Evolutionary conservation across 805 yeast species (phyloP).

Genomic region (Soucietia sequanensis): DNA sequence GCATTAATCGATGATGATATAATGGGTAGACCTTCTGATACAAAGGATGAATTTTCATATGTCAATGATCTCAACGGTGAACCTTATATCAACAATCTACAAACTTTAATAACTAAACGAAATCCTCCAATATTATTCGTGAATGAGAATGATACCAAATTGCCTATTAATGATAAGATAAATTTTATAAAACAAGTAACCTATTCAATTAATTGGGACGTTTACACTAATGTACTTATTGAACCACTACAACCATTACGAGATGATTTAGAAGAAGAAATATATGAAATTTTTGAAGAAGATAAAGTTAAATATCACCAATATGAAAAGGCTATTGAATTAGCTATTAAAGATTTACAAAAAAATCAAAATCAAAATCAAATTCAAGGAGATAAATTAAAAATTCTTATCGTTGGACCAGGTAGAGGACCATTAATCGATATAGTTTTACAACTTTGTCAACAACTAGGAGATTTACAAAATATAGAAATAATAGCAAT

Average conservation of each 20-base stretch:
- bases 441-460: slow-evolving; percentile 10
- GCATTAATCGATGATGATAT: too few relatives aligned
- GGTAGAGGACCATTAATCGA: slow-evolving; percentile 84
- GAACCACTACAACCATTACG: slow-evolving; percentile 74
- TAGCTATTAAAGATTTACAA: slow-evolving; percentile 45
- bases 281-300: slow-evolving; percentile 69
- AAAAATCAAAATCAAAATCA: slow-evolving; percentile 4
- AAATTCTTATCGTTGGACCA: slow-evolving; percentile 73
- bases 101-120: too few relatives aligned
- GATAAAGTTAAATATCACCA: slow-evolving; percentile 68
- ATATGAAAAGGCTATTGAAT: slow-evolving; percentile 62
- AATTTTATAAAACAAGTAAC: background rate
- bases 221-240: slow-evolving; percentile 13
- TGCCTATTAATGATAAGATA: background rate
- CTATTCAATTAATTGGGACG: background rate
- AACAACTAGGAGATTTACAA: too few relatives aligned
- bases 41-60: too few relatives aligned
- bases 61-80: too few relatives aligned
- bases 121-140: background rate
- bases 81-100: too few relatives aligned
- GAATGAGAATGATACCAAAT: background rate
- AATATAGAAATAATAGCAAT: slow-evolving; percentile 39
- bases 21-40: too few relatives aligned
- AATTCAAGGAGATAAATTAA: slow-evolving; percentile 1
- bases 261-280: slow-evolving; percentile 52